phyloP scores from a whole-genome alignment of 768 basidiomycete species.

The Podaxis sp. region DNA sequence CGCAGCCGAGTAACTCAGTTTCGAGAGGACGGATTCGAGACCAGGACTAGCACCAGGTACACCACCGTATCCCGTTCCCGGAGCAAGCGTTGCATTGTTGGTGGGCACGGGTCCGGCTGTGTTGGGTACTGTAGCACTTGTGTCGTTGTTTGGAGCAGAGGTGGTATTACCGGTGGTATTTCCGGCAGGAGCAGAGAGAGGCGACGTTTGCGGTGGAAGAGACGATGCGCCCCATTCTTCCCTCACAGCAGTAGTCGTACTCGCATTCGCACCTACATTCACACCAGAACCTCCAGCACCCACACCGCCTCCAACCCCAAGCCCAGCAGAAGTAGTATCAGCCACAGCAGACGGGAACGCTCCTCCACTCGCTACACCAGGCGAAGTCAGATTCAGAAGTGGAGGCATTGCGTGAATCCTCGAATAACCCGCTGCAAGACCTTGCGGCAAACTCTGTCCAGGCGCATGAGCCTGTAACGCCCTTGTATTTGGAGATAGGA shows the following conservation, averaged over 20 bases:
- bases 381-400: slow-evolving; percentile 30
- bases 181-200: slow-evolving; percentile 1
- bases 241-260: slow-evolving; percentile 20
- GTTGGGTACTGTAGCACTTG: neutral
- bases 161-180: slow-evolving; percentile 5
- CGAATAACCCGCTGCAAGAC: slow-evolving; percentile 87
- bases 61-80: slow-evolving; percentile 37
- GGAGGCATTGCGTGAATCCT: slow-evolving; percentile 75
- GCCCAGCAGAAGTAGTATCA: neutral
- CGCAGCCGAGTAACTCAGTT: slow-evolving; percentile 48
- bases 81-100: neutral
- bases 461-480: slow-evolving; percentile 86
- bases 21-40: slow-evolving; percentile 28
- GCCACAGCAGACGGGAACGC: slow-evolving; percentile 11
- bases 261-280: slow-evolving; percentile 18
- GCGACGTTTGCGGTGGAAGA: slow-evolving; percentile 8
- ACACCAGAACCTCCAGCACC: neutral
- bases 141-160: neutral
- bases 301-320: neutral
- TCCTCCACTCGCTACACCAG: slow-evolving; percentile 18
- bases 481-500: slow-evolving; percentile 64
- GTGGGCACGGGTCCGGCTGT: neutral
- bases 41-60: slow-evolving; percentile 18
- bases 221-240: slow-evolving; percentile 19
- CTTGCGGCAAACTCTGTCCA: slow-evolving; percentile 87